Evolutionary conservation across 805 yeast species (phyloP), one percentile per base, ranked within the genome.

Genomic region (Metschnikowia koreensis): DNA sequence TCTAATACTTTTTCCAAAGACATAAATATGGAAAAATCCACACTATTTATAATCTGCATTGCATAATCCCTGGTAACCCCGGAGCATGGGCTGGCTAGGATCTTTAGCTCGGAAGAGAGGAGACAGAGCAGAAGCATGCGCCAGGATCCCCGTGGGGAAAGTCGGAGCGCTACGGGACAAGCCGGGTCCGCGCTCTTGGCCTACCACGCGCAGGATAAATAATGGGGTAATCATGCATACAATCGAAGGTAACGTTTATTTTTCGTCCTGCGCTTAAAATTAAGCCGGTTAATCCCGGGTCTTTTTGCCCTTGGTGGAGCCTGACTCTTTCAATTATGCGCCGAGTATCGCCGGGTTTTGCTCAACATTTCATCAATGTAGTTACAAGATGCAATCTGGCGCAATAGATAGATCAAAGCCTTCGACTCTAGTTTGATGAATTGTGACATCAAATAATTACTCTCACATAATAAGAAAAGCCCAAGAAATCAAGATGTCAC

Each of bases 31-130:
- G 11, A 42, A 1, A 50, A 39, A 47, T 52, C 31, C n/a, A 16
- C 6, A 22, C 53, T 40, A 44, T 44, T 53, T 53, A 50, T 53
- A 53, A 47, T 48, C 54, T 28, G n/a, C 45, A 33, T 39, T 39
- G 56, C 51, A 44, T 50, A 50, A 44, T 15, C 13, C 38, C 37
- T 26, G 41, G 15, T 15, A 43, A 15, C 16, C 50, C 56, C 52
- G 51, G 56, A 47, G 47, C 17, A 27, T 31, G 28, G 48, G 47
- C 41, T 42, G 38, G 48, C 48, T 31, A 31, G 50, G 22, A 13
- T 43, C 6, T 28, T 17, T 10, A 31, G 17, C 46, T 50, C 54
- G 57, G 57, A 48, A 43, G 31, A 54, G 50, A 42, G 57, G 57
- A 54, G 46, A 47, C 31, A 31, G 17, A 40, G 47, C 34, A 44